These are phyloP conservation scores for Exophiala calicioides DNA, from an alignment of 2,329 filamentous ascomycete species.

Conservation along the genomic window DNA sequence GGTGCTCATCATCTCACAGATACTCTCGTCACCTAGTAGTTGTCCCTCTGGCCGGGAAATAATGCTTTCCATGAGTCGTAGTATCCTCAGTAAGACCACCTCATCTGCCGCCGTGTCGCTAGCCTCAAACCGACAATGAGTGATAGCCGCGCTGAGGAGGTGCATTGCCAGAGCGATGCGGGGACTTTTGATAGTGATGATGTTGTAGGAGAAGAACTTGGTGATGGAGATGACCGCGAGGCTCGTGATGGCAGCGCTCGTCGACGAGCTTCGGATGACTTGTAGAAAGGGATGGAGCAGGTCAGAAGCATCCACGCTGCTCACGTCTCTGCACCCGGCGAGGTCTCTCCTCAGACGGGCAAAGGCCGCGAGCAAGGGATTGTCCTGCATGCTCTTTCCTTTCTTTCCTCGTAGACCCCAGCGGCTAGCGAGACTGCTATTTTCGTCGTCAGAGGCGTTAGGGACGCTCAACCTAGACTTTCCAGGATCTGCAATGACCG, in stretches of 20 bases:
- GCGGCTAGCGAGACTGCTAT: constrained; percentile 66
- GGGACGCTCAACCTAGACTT: constrained; percentile 25
- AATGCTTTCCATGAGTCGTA: constrained; percentile 98
- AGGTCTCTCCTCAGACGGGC: constrained; percentile 85
- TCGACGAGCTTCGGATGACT: constrained; percentile 94
- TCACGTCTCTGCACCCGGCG: constrained; percentile 85
- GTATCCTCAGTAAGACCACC: constrained; percentile 87
- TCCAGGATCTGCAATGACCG: constrained; percentile 18
- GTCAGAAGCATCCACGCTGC: constrained; percentile 81
- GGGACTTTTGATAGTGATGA: constrained; percentile 82
- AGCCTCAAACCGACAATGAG: constrained; percentile 95
- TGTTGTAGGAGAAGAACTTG: constrained; percentile 94
- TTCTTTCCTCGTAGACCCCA: constrained; percentile 95
- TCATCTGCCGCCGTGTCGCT: constrained; percentile 94
- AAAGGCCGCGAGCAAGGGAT: constrained; percentile 93
- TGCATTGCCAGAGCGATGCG: constrained; percentile 91
- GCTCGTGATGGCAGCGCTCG: constrained; percentile 92
- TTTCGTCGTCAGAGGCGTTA: constrained; percentile 39
- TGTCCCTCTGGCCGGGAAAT: constrained; percentile 90
- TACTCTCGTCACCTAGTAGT: constrained; percentile 93
- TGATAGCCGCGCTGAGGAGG: constrained; percentile 88
- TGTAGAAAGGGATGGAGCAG: constrained; percentile 92
- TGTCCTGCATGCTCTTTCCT: constrained; percentile 95
- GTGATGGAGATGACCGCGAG: constrained; percentile 89
- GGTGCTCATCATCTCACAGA: constrained; percentile 99